A percentile compares a stretch with the other conserved stretches of the same genome.
phyloP scores from a whole-genome alignment of 2,329 filamentous ascomycete genomes.

The Geosmithia morbida region DNA sequence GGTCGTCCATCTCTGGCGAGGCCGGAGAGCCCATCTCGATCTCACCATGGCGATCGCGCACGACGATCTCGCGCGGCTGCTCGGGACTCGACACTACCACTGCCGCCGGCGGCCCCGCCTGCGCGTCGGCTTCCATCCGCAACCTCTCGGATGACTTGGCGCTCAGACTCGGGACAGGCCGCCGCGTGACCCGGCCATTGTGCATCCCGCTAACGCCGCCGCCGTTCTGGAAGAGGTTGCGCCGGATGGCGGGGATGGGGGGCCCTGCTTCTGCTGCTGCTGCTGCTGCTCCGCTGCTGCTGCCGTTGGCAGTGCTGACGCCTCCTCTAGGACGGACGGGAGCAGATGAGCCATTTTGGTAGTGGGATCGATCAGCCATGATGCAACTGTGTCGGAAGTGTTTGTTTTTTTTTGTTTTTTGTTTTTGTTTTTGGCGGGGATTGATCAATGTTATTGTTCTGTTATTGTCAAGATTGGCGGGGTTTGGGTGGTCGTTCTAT shows the following conservation, averaged over 20 bases:
- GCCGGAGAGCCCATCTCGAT: constrained; percentile 45
- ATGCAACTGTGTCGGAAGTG: background rate
- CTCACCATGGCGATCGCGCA: constrained; percentile 48
- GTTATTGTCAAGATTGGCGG: too few species aligned
- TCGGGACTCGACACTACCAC: background rate
- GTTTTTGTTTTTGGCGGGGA: background rate
- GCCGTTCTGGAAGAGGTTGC: constrained; percentile 41
- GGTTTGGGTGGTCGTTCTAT: too few species aligned
- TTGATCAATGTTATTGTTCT: too few species aligned
- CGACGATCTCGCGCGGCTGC: constrained; percentile 35
- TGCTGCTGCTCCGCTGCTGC: constrained; percentile 2
- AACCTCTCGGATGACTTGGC: too few species aligned
- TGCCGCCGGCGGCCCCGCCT: too few species aligned
- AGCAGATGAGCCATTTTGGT: background rate
- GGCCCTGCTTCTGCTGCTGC: constrained; percentile 2
- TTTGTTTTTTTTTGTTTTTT: background rate
- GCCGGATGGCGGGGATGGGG: constrained; percentile 10
- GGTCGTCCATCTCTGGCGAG: constrained; percentile 35
- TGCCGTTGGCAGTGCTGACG: background rate
- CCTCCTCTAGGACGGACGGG: background rate
- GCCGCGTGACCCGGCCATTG: constrained; percentile 14
- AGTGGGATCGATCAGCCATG: background rate
- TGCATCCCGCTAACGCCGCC: constrained; percentile 35
- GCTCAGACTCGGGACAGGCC: constrained; percentile 3
- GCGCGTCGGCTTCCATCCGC: too few species aligned